Evolutionary conservation across 2,329 filamentous ascomycete genomes (phyloP), one percentile per base, ranked within the genome.

Genomic region (Erysiphe pulchra): DNA sequence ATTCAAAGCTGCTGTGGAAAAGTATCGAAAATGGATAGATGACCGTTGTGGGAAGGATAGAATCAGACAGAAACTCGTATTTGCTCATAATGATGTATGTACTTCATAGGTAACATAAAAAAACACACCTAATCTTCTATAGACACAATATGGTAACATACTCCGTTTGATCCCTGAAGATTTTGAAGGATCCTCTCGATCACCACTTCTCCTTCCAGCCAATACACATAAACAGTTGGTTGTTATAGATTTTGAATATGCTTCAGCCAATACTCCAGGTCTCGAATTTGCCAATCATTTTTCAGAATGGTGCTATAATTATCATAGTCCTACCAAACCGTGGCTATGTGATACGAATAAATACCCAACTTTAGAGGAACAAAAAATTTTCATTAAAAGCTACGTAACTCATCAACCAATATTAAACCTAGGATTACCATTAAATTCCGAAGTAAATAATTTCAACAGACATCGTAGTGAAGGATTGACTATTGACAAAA

Each of bases 131-230:
- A 45, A 53, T 31, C 16, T 31, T 18, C 38, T 10, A 11, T 49
- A 92, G 84, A 93, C 90, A 4, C 90, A 98, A 75, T 95, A 98
- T 56, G 90, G 90, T 51, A 98, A 98, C 58, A 90, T 98, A 50
- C 74, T 98, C 44, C 83, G 86, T 34, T 61, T 77, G 44, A 65
- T 66, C 2, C 72, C 75, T 46, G 69, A 75, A 59, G 72, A 83
- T n/a, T 45, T 46, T 1, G 30, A 47, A 18, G 52, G 53, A 37
- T 47, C 49, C 9, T 49, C 55, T n/a, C 55, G 55, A 13, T 94
- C 86, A 0, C 90, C 87, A 0, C 71, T 95, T 8, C 69, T 94
- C 11, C 73, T 90, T 44, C 85, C 90, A 0, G 77, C 81, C 48
- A 95, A 95, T 61, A 77, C 87, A 53, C 90, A 98, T 64, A 95